Percentiles rank a stretch among this genome's conserved stretches.
These are phyloP conservation scores for Penicillium pulvis DNA, from an alignment of 495 filamentous ascomycete genomes.

Conservation along the genomic window DNA sequence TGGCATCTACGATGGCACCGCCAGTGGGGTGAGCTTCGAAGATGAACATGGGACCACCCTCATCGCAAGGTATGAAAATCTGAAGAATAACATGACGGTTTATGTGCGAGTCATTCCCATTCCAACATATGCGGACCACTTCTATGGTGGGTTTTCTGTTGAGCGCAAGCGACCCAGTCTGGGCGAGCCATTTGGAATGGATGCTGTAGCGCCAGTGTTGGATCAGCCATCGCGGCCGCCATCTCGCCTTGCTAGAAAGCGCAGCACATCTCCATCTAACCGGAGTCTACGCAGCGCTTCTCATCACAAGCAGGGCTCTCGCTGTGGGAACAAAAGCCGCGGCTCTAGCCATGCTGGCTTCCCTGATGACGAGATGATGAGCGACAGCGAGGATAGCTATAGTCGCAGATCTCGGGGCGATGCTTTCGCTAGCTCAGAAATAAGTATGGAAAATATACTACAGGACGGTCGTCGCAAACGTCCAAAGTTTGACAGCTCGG, in stretches of 20 bases:
- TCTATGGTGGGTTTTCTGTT: slow-evolving; percentile 40
- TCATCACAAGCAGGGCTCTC: slow-evolving; percentile 69
- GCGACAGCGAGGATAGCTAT: slow-evolving; percentile 77
- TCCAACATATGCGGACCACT: slow-evolving; percentile 45
- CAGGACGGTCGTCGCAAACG: slow-evolving; percentile 94
- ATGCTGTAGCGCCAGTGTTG: slow-evolving; percentile 49
- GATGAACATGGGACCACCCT: slow-evolving; percentile 82
- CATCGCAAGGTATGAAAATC: slow-evolving; percentile 94
- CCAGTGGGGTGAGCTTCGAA: slow-evolving; percentile 85
- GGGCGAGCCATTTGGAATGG: slow-evolving; percentile 61
- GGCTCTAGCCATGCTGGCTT: slow-evolving; percentile 66
- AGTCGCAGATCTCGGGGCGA: slow-evolving; percentile 76
- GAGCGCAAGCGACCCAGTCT: slow-evolving; percentile 52
- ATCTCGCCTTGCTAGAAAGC: slow-evolving; percentile 68
- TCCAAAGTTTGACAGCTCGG: slow-evolving; percentile 96
- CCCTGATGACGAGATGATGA: slow-evolving; percentile 71
- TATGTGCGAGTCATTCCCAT: slow-evolving; percentile 82
- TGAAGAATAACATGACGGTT: slow-evolving; percentile 84
- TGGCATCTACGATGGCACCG: slow-evolving; percentile 77
- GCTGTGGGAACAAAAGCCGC: slow-evolving; percentile 66
- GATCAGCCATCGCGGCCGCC: slow-evolving; percentile 64
- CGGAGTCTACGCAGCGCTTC: slow-evolving; percentile 80
- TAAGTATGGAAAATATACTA: slow-evolving; percentile 96
- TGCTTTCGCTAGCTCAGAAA: slow-evolving; percentile 88
- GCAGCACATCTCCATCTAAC: slow-evolving; percentile 82